Conservation (phyloP, 139 green algal genomes). For the Coelastrella sp. region DNA sequence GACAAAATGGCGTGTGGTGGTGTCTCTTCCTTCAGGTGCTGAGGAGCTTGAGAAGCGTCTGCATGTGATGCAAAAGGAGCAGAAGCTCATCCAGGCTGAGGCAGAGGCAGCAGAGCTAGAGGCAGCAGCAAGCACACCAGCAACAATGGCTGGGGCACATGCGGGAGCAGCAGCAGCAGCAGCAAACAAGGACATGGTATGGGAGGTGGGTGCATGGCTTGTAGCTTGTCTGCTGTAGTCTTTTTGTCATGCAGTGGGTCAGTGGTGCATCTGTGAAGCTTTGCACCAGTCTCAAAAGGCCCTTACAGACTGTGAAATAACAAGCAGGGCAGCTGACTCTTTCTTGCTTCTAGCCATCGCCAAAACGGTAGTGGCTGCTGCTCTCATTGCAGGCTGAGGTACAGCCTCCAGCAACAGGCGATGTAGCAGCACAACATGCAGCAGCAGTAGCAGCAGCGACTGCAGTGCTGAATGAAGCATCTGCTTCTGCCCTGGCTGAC, state of each 20-base stretch:
- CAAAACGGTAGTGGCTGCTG: background rate
- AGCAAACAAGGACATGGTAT: constrained; percentile 27
- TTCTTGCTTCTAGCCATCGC: too few relatives aligned
- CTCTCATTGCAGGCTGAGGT: background rate
- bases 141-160: constrained; percentile 29
- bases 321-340: too few relatives aligned
- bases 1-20: background rate
- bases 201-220: background rate
- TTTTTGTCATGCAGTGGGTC: too few relatives aligned
- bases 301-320: too few relatives aligned
- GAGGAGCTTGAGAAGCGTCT: constrained; percentile 79
- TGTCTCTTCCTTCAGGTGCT: constrained; percentile 27
- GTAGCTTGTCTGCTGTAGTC: background rate
- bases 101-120: constrained; percentile 45
- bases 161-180: constrained; percentile 11
- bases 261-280: too few relatives aligned
- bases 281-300: too few relatives aligned
- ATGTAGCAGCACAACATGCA: constrained; percentile 31
- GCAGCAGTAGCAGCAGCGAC: constrained; percentile 38
- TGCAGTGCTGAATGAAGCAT: constrained; percentile 46
- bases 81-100: constrained; percentile 87
- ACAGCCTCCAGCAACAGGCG: background rate
- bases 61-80: constrained; percentile 86
- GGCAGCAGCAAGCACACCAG: constrained; percentile 25
- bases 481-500: constrained; percentile 46